Evolutionary conservation across 148 eudicot genomes (phyloP).

Genomic region (Limonium bicolor): DNA sequence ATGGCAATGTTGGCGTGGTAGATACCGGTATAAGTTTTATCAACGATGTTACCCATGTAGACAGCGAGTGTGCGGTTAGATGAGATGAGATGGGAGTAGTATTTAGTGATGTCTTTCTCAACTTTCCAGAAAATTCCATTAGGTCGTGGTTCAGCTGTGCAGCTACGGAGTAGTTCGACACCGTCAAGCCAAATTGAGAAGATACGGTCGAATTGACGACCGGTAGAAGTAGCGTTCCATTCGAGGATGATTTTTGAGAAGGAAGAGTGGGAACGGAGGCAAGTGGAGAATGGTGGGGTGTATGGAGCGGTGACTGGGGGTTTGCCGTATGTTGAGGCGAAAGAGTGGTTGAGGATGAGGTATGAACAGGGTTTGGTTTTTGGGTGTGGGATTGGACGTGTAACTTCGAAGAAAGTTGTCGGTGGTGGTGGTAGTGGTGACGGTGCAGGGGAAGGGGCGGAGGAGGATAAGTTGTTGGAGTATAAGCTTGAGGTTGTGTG

Average conservation of each 20-base stretch:
- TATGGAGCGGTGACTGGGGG: conserved; percentile 46
- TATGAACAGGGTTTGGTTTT: conserved; percentile 44
- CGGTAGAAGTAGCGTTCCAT: conserved; percentile 63
- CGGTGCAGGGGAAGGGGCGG: conserved; percentile 13
- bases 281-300: conserved; percentile 46
- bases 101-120: conserved; percentile 61
- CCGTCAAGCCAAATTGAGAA: conserved; percentile 90
- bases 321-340: conserved; percentile 48
- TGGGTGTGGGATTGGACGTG: conserved; percentile 41
- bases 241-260: conserved; percentile 53
- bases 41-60: conserved; percentile 63
- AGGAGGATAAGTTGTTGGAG: conserved; percentile 8
- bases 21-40: conserved; percentile 63
- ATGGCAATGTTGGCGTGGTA: conserved; percentile 62
- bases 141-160: conserved; percentile 80
- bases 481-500: conserved; percentile 11
- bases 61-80: conserved; percentile 49
- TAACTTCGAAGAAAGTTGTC: conserved; percentile 55
- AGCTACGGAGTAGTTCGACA: conserved; percentile 82
- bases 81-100: conserved; percentile 36
- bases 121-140: conserved; percentile 77
- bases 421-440: conserved; percentile 11
- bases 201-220: conserved; percentile 75
- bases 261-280: no score
- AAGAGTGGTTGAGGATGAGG: conserved; percentile 50